A percentile compares a stretch with the other conserved stretches of the same genome.
Evolutionary conservation across 768 basidiomycete genomes (phyloP).

Genomic region (Pleurotus citrinopileatus): DNA sequence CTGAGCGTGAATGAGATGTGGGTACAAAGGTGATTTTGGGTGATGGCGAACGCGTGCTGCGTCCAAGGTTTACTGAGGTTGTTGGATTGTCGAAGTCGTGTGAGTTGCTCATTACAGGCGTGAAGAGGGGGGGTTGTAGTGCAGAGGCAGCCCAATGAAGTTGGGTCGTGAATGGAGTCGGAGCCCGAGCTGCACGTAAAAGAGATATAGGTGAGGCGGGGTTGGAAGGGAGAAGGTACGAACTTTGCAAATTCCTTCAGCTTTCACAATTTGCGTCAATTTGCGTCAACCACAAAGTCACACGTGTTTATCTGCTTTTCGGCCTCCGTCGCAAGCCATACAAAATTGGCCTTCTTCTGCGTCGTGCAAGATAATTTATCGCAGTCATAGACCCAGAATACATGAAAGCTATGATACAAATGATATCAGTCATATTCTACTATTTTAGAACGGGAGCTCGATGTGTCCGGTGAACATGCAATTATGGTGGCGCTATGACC

Average conservation of each 20-base stretch:
- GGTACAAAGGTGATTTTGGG: constrained; percentile 43
- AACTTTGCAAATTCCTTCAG: background rate
- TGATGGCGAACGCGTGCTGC: constrained; percentile 40
- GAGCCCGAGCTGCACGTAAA: background rate
- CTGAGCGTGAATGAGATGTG: constrained; percentile 17
- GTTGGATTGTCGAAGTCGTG: background rate
- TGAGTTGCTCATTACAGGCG: constrained; percentile 8
- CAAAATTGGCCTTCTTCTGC: no score
- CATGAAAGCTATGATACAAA: constrained; percentile 6
- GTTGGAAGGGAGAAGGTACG: background rate
- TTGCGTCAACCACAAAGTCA: constrained; percentile 1
- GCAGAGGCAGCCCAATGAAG: background rate
- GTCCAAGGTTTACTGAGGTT: constrained; percentile 7
- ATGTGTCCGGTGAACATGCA: no score
- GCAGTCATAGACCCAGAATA: background rate
- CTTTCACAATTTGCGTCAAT: background rate
- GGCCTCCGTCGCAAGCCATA: no score
- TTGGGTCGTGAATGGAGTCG: background rate
- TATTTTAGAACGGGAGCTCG: background rate
- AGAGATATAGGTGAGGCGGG: constrained; percentile 1
- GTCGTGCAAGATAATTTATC: no score
- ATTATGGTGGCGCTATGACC: constrained; percentile 20
- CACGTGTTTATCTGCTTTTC: background rate
- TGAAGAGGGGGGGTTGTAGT: background rate
- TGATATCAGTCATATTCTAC: background rate